Base-by-base conservation (phyloP, 345 rosid genomes). In the Melaleuca alternifolia region DNA sequence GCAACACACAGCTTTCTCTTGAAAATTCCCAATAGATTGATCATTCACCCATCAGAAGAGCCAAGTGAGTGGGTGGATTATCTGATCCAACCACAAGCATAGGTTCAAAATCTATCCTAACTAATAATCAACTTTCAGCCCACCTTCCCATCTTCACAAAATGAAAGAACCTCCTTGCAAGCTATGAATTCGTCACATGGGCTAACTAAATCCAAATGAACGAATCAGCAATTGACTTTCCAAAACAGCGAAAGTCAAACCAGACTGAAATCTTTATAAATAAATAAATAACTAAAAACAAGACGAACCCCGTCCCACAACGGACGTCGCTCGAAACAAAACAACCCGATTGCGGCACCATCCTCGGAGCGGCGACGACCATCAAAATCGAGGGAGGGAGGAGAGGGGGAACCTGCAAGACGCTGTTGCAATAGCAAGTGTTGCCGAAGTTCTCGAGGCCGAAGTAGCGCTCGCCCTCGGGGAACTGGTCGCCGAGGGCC, bases 401-500 rank as follows among this genome's bases (percentile, higher is more conserved):
- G 21, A 37, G 52, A 71, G 7, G 52, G 56, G 5, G 12, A 4
- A 97, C 99, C 99, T 97, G 99, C 89, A 96, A 92, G 85, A 96
- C 99, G 94, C 98, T 96, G 90, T 97, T 97, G 86, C 99, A 97
- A 91, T 97, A 97, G 87, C 99, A 97, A 87, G 99, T 97, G 89
- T 97, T 97, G 89, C 99, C 99, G 90, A 96, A 97, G 90, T 97
- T 97, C 94, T 97, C 99, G 86, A 97, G 96, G 82, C 99, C 99
- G 82, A 97, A 97, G 91, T 96, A 97, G 28, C 99, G 96, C 88
- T 97, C 99, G 83, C 99, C 99, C 92, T 97, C 99, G 18, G 99
- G 99, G 89, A 97, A 97, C 92, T 95, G 98, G 91, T 97, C 99
- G 90, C 99, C 99, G 54, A 97, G 94, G 89, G 99, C 99, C 90